Evolutionary conservation across 1,284 basidiomycete genomes (phyloP), one percentile per base, ranked within the genome.

Genomic region (Xanthoconium separans): DNA sequence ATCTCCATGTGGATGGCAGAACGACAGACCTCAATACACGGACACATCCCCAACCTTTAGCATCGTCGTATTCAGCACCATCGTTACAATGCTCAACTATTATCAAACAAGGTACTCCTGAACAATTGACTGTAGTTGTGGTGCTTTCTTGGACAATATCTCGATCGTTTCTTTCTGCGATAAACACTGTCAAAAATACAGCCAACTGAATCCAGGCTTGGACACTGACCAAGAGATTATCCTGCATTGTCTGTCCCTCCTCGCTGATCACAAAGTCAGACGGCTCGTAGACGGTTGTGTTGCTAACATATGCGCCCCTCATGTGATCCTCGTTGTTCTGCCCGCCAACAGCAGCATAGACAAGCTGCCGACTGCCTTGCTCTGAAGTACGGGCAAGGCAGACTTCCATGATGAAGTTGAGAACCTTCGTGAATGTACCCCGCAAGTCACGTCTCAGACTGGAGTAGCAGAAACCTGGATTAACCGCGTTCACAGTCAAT

Each of bases 391-490:
- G 39, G 1, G 61, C 65, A 1, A 69, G 22, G n/a, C 46, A 22
- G 2, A 6, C 44, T 36, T 64, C 55, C 44, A 54, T 42, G 16
- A 69, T 4, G 22, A 34, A 5, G 2, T 44, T 61, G 15, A 40
- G 0, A 9, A 55, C 3, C 1, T 8, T 62, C 49, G 13, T 60
- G 18, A 64, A 0, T 4, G 51, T 40, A 5, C 43, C 34, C 65
- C 24, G 30, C 64, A 57, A 33, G 12, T 15, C 12, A 6, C 13
- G 33, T 15, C 66, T 63, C 5, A 84, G 60, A 15, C 69, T 66
- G 9, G 81, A 79, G 44, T 65, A 51, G 63, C 81, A 83, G 55
- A 70, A 77, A 0, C 81, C 80, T 7, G 80, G 81, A 45, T 74
- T 74, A 36, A 77, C 73, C 15, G 72, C 43, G 24, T 75, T 71